Percentiles rank a stretch among this genome's conserved stretches.
These are phyloP conservation scores for Ramularia collo-cygni DNA, from an alignment of 2,329 filamentous ascomycete genomes.

Conservation along the genomic window DNA sequence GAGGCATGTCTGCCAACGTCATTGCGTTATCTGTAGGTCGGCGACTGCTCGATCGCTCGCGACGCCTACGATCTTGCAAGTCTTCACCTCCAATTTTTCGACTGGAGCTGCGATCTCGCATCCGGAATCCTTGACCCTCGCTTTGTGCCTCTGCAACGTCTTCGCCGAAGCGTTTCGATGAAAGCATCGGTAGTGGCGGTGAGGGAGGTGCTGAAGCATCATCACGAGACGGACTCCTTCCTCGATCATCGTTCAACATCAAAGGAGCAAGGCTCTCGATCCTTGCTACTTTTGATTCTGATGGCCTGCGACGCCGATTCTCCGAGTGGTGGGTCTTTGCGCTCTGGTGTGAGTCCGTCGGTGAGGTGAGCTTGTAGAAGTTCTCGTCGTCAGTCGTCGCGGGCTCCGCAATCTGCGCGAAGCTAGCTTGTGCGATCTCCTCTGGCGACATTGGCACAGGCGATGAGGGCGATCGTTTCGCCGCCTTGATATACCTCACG, in stretches of 20 bases:
- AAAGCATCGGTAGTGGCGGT: slow-evolving; percentile 70
- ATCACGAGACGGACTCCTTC: slow-evolving; percentile 56
- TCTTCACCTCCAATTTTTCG: slow-evolving; percentile 36
- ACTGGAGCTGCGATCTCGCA: slow-evolving; percentile 46
- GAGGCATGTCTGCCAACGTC: not conserved
- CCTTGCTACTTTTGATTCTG: slow-evolving; percentile 4
- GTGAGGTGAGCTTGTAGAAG: slow-evolving; percentile 38
- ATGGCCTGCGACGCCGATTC: slow-evolving; percentile 2
- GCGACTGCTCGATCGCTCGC: slow-evolving; percentile 19
- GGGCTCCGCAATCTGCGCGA: slow-evolving; percentile 38
- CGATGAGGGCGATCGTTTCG: slow-evolving; percentile 83
- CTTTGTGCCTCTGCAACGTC: slow-evolving; percentile 51
- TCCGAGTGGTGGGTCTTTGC: slow-evolving; percentile 4
- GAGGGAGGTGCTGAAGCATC: slow-evolving; percentile 59
- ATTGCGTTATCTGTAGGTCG: slow-evolving; percentile 6
- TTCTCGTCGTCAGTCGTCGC: slow-evolving; percentile 44
- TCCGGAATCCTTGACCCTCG: slow-evolving; percentile 33
- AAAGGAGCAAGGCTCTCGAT: slow-evolving; percentile 37
- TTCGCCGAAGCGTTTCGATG: slow-evolving; percentile 46
- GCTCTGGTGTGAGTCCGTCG: slow-evolving; percentile 26
- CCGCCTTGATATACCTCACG: slow-evolving; percentile 62
- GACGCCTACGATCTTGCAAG: slow-evolving; percentile 26
- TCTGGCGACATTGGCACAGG: slow-evolving; percentile 93
- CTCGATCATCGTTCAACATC: slow-evolving; percentile 37
- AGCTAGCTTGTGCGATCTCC: slow-evolving; percentile 50